Evolutionary conservation across 2,329 filamentous ascomycete genomes (phyloP).

Genomic region (Epichloe festucae): DNA sequence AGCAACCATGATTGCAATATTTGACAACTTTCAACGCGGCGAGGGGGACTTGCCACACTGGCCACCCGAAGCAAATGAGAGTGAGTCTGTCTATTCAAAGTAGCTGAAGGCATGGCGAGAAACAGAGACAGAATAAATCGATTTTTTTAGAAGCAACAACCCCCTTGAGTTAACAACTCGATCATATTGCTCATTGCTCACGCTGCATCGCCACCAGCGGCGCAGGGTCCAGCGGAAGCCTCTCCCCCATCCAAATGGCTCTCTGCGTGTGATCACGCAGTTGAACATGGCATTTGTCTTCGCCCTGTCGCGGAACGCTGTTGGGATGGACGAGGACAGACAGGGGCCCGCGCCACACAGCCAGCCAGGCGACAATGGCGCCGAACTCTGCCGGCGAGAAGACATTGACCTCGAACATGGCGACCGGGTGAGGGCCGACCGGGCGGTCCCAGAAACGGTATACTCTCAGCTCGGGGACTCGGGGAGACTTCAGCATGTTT

Average conservation of each 20-base stretch:
- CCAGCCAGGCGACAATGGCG: slow-evolving; percentile 75
- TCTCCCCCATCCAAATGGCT: slow-evolving; percentile 64
- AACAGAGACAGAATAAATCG: too few species aligned
- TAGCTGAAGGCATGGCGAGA: too few species aligned
- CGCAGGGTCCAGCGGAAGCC: slow-evolving; percentile 40
- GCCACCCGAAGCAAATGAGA: too few species aligned
- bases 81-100: too few species aligned
- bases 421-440: slow-evolving; percentile 68
- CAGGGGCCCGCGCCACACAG: slow-evolving; percentile 68
- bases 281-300: slow-evolving; percentile 18
- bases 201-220: neutral
- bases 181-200: too few species aligned
- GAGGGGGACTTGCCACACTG: too few species aligned
- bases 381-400: slow-evolving; percentile 81
- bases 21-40: too few species aligned
- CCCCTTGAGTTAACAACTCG: too few species aligned
- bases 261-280: slow-evolving; percentile 50
- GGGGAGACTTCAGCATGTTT: neutral
- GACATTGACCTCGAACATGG: slow-evolving; percentile 88
- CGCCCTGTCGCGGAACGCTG: slow-evolving; percentile 37
- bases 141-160: too few species aligned
- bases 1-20: too few species aligned
- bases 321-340: slow-evolving; percentile 77
- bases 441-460: slow-evolving; percentile 67
- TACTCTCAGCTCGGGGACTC: slow-evolving; percentile 74